Evolutionary conservation across 2,329 filamentous ascomycete species (phyloP).

Genomic region (Epicoccum nigrum): DNA sequence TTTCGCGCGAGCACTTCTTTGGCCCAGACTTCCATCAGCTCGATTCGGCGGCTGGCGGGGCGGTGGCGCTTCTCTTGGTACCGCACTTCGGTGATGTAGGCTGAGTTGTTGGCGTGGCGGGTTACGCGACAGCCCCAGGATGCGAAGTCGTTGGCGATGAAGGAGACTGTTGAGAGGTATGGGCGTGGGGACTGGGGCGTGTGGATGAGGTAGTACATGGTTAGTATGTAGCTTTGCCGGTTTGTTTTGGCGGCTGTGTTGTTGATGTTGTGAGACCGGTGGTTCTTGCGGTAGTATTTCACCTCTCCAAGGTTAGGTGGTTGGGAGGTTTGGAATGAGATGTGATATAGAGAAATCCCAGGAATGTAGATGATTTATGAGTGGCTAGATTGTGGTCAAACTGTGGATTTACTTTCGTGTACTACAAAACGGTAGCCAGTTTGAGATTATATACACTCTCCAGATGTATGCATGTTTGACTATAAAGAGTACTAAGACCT

Average conservation of each 20-base stretch:
- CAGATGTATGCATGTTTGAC: background rate
- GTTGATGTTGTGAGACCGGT: background rate
- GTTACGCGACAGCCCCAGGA: conserved; percentile 25
- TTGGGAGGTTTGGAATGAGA: conserved; percentile 10
- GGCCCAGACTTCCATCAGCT: conserved; percentile 28
- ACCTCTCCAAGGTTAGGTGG: background rate
- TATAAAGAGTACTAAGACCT: background rate
- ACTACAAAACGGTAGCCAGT: no score
- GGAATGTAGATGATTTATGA: no score
- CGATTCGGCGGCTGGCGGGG: conserved; percentile 6
- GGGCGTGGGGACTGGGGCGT: conserved; percentile 3
- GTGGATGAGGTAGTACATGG: conserved; percentile 11
- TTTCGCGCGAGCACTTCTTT: conserved; percentile 19
- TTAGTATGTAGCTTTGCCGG: background rate
- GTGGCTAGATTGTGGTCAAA: no score
- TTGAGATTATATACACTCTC: background rate
- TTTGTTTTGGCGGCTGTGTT: background rate
- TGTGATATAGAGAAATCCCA: no score
- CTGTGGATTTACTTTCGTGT: no score
- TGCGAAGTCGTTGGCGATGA: conserved; percentile 25
- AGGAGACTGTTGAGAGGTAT: conserved; percentile 20
- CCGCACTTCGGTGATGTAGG: conserved; percentile 22
- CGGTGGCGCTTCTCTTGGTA: conserved; percentile 15
- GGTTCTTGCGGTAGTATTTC: background rate
- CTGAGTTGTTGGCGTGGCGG: conserved; percentile 13